Evolutionary conservation across 139 green algal genomes (phyloP).

Genomic region (Diplosphaera chodatii): DNA sequence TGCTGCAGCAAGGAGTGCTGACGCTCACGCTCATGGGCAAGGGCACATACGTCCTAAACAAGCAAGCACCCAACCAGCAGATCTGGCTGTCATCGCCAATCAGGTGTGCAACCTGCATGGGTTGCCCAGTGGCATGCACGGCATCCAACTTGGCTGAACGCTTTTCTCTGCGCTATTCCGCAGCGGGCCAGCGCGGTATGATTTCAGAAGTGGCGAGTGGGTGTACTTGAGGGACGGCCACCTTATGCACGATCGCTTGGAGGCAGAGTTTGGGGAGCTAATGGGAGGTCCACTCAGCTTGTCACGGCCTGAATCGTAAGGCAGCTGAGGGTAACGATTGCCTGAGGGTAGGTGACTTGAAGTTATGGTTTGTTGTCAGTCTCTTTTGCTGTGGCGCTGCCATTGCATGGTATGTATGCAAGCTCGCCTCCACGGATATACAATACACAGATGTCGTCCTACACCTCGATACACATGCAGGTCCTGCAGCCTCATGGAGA

Average conservation of each 20-base stretch:
- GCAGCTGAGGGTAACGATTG: too few species aligned
- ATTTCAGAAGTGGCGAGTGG: slow-evolving; percentile 17
- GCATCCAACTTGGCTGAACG: too few species aligned
- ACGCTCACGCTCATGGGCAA: slow-evolving; percentile 62
- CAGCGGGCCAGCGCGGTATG: slow-evolving; percentile 57
- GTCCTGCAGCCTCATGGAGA: too few species aligned
- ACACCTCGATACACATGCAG: too few species aligned
- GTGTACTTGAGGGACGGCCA: background rate
- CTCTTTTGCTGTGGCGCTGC: too few species aligned
- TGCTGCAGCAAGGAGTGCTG: slow-evolving; percentile 74
- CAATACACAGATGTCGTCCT: too few species aligned
- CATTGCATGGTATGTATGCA: too few species aligned
- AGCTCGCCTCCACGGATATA: too few species aligned
- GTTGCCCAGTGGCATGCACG: background rate
- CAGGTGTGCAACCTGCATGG: slow-evolving; percentile 27
- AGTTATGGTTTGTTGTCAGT: too few species aligned
- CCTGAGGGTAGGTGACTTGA: too few species aligned
- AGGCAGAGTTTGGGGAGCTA: background rate
- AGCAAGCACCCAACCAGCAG: slow-evolving; percentile 93
- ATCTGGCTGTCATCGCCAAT: slow-evolving; percentile 95
- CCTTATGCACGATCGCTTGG: background rate
- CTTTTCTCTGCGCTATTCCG: too few species aligned
- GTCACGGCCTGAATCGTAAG: background rate
- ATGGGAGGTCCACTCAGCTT: background rate
- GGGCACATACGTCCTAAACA: slow-evolving; percentile 97